Evolutionary conservation across 192 early-diverging fungal genomes (phyloP).

Genomic region (Endogone sp.): DNA sequence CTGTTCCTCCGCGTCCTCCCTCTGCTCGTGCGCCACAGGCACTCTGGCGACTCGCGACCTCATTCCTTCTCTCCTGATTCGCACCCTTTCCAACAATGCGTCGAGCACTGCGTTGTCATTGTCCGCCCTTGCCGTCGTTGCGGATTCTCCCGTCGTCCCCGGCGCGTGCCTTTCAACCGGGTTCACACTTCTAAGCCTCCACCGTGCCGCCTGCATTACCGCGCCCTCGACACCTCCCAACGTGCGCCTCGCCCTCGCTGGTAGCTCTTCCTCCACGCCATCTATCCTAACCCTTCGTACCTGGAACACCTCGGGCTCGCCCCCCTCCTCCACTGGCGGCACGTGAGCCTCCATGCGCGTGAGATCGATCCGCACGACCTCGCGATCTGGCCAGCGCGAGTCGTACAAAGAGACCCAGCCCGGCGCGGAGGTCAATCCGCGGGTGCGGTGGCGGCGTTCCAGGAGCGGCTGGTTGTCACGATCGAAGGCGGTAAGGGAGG

Average conservation of each 20-base stretch:
- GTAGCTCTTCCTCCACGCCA: slow-evolving; percentile 10
- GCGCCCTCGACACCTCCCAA: too few relatives aligned
- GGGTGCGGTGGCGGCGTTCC: slow-evolving; percentile 10
- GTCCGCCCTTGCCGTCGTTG: background rate
- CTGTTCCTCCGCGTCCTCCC: background rate
- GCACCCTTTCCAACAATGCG: background rate
- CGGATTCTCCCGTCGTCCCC: too few relatives aligned
- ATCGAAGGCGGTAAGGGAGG: slow-evolving; percentile 9
- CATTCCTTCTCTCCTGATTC: background rate
- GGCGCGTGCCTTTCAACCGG: background rate
- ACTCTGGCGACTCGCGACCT: background rate
- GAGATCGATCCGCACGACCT: slow-evolving; percentile 2
- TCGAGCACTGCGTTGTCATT: slow-evolving; percentile 26
- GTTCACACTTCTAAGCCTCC: too few relatives aligned
- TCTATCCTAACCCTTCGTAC: slow-evolving; percentile 11
- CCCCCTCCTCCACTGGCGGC: background rate
- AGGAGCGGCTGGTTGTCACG: slow-evolving; percentile 12
- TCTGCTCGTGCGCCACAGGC: background rate
- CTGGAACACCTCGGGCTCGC: slow-evolving; percentile 2
- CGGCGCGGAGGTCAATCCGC: slow-evolving; percentile 1
- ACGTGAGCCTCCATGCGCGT: slow-evolving; percentile 7
- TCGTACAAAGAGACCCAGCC: slow-evolving; percentile 9
- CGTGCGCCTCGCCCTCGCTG: too few relatives aligned
- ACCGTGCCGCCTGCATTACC: too few relatives aligned
- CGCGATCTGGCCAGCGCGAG: slow-evolving; percentile 11